These are phyloP conservation scores for Leccinellum rugosiceps DNA, from an alignment of 768 basidiomycete species.

Conservation along the genomic window DNA sequence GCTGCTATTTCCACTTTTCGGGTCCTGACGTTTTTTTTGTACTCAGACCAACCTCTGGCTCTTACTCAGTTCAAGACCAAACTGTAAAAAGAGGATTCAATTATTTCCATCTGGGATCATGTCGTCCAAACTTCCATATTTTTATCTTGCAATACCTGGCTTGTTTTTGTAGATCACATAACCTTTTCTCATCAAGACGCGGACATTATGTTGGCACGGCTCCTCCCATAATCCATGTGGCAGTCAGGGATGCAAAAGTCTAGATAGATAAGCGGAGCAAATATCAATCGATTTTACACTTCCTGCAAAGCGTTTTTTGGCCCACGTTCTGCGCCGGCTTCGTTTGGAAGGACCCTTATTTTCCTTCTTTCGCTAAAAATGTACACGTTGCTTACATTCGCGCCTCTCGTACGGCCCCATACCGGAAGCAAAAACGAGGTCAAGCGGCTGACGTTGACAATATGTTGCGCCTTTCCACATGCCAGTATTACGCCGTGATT, in stretches of 20 bases:
- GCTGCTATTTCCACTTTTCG: background rate
- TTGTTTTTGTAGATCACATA: background rate
- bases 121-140: background rate
- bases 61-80: slow-evolving; percentile 27
- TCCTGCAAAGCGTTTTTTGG: background rate
- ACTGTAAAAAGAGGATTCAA: slow-evolving; percentile 4
- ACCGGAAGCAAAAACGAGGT: background rate
- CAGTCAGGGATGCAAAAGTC: background rate
- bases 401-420: background rate
- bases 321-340: background rate
- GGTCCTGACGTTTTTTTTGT: background rate
- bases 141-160: background rate
- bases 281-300: background rate
- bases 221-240: background rate
- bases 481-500: background rate
- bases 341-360: background rate
- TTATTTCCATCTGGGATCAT: background rate
- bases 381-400: background rate
- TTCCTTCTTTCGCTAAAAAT: background rate
- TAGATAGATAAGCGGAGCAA: background rate
- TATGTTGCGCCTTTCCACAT: background rate
- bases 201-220: background rate
- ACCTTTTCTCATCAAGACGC: background rate
- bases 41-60: slow-evolving; percentile 29
- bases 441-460: background rate